Evolutionary conservation across 2,329 filamentous ascomycete genomes (phyloP), one percentile per base, ranked within the genome.

Genomic region (Triangularia setosa): DNA sequence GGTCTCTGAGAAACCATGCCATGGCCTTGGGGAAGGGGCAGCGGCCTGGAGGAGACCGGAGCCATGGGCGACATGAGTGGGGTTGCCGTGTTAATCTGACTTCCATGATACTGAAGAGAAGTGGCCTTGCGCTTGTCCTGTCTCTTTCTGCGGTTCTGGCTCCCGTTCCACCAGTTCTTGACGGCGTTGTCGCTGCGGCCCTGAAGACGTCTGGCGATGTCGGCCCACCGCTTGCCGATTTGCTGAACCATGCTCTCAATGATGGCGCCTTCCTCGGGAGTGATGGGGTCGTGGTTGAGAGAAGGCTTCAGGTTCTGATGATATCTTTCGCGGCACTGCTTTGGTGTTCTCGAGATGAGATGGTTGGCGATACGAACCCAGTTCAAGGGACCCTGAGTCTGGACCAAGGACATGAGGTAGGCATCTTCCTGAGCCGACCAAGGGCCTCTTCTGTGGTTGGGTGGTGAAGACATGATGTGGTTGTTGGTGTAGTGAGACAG

Each of bases 81-180:
- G 1, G 57, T 48, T 27, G 4, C 24, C 24, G 40, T 55, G 12
- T 28, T 33, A n/a, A 60, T 62, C 4, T 63, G 57, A 14, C 27
- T 52, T n/a, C 67, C 60, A 24, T 64, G 59, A 56, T 67, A 67
- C 48, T 55, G 53, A 9, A 23, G 30, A 72, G 70, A 66, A 68
- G 73, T 69, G 44, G 72, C 72, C 68, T 74, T 79, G 68, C 75
- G 75, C 40, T 80, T 76, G 67, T 79, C 74, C 60, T 81, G 75
- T 69, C 87, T 80, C 73, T 81, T 84, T 72, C 90, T 84, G 72
- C 93, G 87, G 79, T 97, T 97, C 84, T 93, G 90, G 75, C 90
- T 91, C 58, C 93, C 93, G 75, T 97, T 97, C 91, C 91, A 97
- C 92, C 93, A 97, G 77, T 97, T 97, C 85, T 97, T 97, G 68